These are phyloP conservation scores for Groenewaldozyma auringiensis DNA, from an alignment of 1,139 yeast species.

Conservation along the genomic window DNA sequence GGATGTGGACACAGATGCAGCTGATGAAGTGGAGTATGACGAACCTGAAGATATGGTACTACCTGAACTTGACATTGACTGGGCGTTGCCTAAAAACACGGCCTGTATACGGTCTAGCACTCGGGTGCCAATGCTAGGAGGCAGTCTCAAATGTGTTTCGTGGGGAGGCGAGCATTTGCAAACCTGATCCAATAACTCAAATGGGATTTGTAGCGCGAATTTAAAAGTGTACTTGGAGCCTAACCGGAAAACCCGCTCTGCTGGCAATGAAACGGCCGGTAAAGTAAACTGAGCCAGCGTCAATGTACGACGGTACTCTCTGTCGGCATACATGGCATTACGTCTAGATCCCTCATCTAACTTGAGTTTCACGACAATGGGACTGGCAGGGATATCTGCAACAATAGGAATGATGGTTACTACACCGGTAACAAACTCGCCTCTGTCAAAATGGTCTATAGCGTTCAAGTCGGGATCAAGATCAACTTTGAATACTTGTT, in stretches of 20 bases:
- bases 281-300: background rate
- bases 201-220: background rate
- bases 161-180: background rate
- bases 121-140: background rate
- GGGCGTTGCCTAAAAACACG: too few relatives aligned
- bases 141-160: background rate
- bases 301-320: background rate
- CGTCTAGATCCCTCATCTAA: background rate
- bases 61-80: background rate
- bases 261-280: background rate
- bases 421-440: slow-evolving; percentile 1
- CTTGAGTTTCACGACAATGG: background rate
- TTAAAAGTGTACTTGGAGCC: background rate
- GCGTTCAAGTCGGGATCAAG: background rate
- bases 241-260: background rate
- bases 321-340: background rate
- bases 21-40: too few relatives aligned
- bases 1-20: too few relatives aligned
- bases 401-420: background rate
- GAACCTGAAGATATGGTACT: background rate
- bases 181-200: background rate
- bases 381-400: background rate
- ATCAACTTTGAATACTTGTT: background rate
- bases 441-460: background rate
- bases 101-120: too few relatives aligned